These are phyloP conservation scores for Kingdonia uniflora DNA, from an alignment of 164 flowering plant species.

Conservation along the genomic window DNA sequence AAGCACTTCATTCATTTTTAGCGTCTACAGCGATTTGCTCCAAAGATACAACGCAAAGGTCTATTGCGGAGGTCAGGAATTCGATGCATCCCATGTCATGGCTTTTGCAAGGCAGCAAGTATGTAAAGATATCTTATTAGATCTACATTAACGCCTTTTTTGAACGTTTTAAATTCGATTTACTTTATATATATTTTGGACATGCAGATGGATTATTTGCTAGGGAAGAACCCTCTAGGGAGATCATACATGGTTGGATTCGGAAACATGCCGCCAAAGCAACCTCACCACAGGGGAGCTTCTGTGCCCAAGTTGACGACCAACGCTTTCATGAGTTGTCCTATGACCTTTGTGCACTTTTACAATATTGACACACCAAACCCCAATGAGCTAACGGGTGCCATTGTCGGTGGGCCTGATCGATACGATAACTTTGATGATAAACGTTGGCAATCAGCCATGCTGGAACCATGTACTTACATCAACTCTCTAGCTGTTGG, in stretches of 20 bases:
- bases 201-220: conserved; percentile 73
- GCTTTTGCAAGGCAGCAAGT: conserved; percentile 80
- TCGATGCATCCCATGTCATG: conserved; percentile 33
- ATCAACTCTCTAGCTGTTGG: conserved; percentile 49
- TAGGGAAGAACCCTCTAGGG: conserved; percentile 60
- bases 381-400: conserved; percentile 83
- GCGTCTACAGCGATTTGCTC: conserved; percentile 54
- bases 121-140: not conserved
- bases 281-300: conserved; percentile 84
- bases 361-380: conserved; percentile 36
- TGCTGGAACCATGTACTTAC: conserved; percentile 70
- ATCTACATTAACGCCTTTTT: no score
- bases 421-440: conserved; percentile 54
- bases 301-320: conserved; percentile 37
- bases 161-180: no score
- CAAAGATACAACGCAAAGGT: conserved; percentile 37
- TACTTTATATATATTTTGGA: no score
- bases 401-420: conserved; percentile 90
- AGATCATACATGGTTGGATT: conserved; percentile 93
- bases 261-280: conserved; percentile 60
- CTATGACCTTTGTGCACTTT: conserved; percentile 56
- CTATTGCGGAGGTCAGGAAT: conserved; percentile 39
- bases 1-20: conserved; percentile 48
- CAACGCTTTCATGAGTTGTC: conserved; percentile 29
- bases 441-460: conserved; percentile 37